Evolutionary conservation across 768 basidiomycete species (phyloP).

Genomic region (Suillus placidus): DNA sequence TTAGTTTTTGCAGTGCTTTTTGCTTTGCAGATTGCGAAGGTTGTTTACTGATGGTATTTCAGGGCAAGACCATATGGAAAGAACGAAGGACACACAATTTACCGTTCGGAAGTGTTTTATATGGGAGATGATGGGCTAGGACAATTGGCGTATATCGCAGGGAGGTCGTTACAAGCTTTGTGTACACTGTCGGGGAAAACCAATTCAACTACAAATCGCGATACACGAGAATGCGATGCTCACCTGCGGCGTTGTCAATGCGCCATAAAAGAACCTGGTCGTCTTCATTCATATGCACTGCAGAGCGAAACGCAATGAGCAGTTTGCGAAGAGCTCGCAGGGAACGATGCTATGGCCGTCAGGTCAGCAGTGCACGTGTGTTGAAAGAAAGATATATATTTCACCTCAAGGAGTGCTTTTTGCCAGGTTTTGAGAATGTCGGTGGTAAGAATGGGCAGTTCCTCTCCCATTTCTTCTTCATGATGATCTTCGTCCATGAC

Average conservation of each 20-base stretch:
- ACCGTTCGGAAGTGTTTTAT: conserved; percentile 78
- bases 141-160: conserved; percentile 91
- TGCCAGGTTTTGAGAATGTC: conserved; percentile 83
- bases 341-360: conserved; percentile 69
- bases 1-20: conserved; percentile 82
- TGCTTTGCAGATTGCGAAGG: conserved; percentile 81
- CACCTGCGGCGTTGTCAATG: conserved; percentile 81
- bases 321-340: conserved; percentile 81
- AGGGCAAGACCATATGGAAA: neutral
- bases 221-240: conserved; percentile 17
- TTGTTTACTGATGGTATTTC: conserved; percentile 63
- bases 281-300: conserved; percentile 88
- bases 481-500: conserved; percentile 50
- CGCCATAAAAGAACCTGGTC: conserved; percentile 79
- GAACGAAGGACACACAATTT: conserved; percentile 66
- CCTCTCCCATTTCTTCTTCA: conserved; percentile 40
- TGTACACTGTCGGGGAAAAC: conserved; percentile 67
- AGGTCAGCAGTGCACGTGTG: conserved; percentile 4
- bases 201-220: neutral
- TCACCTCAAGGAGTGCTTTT: conserved; percentile 81
- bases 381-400: conserved; percentile 16
- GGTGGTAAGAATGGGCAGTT: conserved; percentile 62
- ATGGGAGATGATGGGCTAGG: conserved; percentile 84
- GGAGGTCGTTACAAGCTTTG: conserved; percentile 85
- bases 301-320: conserved; percentile 88